Percentiles rank a stretch among this genome's conserved stretches.
Evolutionary conservation across 2,329 filamentous ascomycete genomes (phyloP).

Genomic region (Aureobasidium musti): DNA sequence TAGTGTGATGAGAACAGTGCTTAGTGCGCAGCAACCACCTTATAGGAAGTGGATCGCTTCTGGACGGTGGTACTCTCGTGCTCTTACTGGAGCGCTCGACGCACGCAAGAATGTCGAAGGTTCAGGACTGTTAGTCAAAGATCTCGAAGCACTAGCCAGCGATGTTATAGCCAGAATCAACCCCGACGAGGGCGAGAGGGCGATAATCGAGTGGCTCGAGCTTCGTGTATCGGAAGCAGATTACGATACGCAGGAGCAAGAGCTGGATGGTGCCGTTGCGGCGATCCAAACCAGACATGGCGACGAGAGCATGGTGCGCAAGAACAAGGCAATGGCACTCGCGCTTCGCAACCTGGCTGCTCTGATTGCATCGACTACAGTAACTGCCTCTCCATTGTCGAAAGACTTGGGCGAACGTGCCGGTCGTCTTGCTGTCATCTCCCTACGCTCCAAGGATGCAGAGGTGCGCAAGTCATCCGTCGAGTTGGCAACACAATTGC

Average conservation of each 20-base stretch:
- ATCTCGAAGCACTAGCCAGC: slow-evolving; percentile 71
- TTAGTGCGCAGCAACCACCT: slow-evolving; percentile 67
- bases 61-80: slow-evolving; percentile 62
- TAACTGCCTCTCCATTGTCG: slow-evolving; percentile 32
- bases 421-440: slow-evolving; percentile 36
- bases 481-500: slow-evolving; percentile 72
- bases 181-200: slow-evolving; percentile 53
- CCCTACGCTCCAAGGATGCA: slow-evolving; percentile 37
- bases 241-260: slow-evolving; percentile 51
- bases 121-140: slow-evolving; percentile 70
- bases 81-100: slow-evolving; percentile 66
- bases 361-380: slow-evolving; percentile 53
- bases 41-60: slow-evolving; percentile 43
- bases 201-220: slow-evolving; percentile 47
- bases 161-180: slow-evolving; percentile 69
- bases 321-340: slow-evolving; percentile 47
- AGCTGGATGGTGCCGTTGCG: slow-evolving; percentile 43
- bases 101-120: slow-evolving; percentile 68
- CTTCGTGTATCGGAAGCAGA: slow-evolving; percentile 61
- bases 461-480: slow-evolving; percentile 67
- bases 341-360: slow-evolving; percentile 64
- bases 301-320: slow-evolving; percentile 3
- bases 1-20: slow-evolving; percentile 70
- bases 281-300: slow-evolving; percentile 32
- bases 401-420: slow-evolving; percentile 21